Percentiles rank a stretch among this genome's conserved stretches.
phyloP scores from a whole-genome alignment of 176 grass and related monocot species.

The Zea luxurians region DNA sequence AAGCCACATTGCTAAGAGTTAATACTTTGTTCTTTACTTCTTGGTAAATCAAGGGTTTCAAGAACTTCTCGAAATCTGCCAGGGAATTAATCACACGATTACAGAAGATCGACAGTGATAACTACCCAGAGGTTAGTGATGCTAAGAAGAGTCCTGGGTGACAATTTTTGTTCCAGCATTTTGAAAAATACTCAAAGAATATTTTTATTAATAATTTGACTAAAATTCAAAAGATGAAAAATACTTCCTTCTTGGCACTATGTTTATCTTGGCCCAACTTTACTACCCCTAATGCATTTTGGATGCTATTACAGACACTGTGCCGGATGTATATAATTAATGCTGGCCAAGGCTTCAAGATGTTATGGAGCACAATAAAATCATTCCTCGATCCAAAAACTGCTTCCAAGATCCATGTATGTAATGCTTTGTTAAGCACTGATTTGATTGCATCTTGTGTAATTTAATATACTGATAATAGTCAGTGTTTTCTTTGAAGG shows the following conservation, averaged over 20 bases:
- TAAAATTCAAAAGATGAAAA: neutral
- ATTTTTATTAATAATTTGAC: neutral
- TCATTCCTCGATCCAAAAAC: slow-evolving; percentile 99
- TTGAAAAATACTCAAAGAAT: neutral
- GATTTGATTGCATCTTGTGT: slow-evolving; percentile 22
- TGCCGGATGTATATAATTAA: slow-evolving; percentile 89
- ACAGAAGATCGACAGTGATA: slow-evolving; percentile 93
- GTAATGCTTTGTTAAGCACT: slow-evolving; percentile 10
- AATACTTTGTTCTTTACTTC: slow-evolving; percentile 31
- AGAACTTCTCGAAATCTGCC: slow-evolving; percentile 91
- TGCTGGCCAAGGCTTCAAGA: slow-evolving; percentile 88
- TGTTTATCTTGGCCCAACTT: slow-evolving; percentile 34
- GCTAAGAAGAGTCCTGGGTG: neutral
- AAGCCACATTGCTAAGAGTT: slow-evolving; percentile 15
- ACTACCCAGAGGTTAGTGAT: slow-evolving; percentile 87
- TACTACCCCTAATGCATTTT: slow-evolving; percentile 27
- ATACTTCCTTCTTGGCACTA: slow-evolving; percentile 19
- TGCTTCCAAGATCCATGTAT: slow-evolving; percentile 96
- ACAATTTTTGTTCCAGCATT: slow-evolving; percentile 12
- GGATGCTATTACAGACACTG: slow-evolving; percentile 62
- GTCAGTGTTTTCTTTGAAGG: slow-evolving; percentile 54
- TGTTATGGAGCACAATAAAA: slow-evolving; percentile 92
- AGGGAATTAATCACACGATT: slow-evolving; percentile 83
- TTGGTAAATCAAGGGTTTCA: slow-evolving; percentile 70
- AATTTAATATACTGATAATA: slow-evolving; percentile 18